Conservation (phyloP, 2,329 filamentous ascomycete genomes). For the Seiridium unicorne region DNA sequence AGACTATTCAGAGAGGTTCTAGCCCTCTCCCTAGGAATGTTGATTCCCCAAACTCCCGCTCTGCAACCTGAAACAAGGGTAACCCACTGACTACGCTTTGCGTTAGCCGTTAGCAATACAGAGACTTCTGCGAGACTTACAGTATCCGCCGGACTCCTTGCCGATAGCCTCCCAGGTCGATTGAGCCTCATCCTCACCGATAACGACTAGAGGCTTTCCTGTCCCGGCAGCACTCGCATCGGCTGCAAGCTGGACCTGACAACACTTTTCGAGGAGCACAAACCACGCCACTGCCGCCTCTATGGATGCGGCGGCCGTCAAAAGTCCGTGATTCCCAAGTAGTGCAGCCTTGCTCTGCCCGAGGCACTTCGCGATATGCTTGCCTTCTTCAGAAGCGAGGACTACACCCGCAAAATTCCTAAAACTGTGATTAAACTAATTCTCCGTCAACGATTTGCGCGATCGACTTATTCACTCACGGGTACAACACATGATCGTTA, state of each 20-base stretch:
- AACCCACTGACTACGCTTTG: conserved; percentile 14
- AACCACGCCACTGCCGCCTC: conserved; percentile 44
- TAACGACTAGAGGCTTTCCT: conserved; percentile 14
- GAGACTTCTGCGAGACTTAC: no score
- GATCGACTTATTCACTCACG: neutral
- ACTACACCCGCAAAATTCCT: conserved; percentile 31
- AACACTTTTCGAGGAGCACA: conserved; percentile 35
- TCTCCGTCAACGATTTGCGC: neutral
- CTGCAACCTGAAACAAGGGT: conserved; percentile 25
- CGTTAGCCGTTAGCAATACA: no score
- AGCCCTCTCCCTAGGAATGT: conserved; percentile 21
- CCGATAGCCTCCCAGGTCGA: conserved; percentile 21
- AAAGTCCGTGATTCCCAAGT: conserved; percentile 41
- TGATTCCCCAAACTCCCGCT: conserved; percentile 22
- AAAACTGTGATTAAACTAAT: neutral
- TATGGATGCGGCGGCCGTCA: conserved; percentile 39
- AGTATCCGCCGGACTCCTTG: conserved; percentile 10
- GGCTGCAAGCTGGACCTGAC: conserved; percentile 35
- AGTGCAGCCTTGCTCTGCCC: conserved; percentile 40
- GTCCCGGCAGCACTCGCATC: conserved; percentile 13
- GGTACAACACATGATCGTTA: conserved; percentile 36
- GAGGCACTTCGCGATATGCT: conserved; percentile 36
- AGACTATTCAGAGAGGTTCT: neutral
- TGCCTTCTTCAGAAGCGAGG: conserved; percentile 38
- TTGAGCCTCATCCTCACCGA: conserved; percentile 19